Evolutionary conservation across 495 filamentous ascomycete genomes (phyloP), one percentile per base, ranked within the genome.

Genomic region (Parathielavia hyrcaniae): DNA sequence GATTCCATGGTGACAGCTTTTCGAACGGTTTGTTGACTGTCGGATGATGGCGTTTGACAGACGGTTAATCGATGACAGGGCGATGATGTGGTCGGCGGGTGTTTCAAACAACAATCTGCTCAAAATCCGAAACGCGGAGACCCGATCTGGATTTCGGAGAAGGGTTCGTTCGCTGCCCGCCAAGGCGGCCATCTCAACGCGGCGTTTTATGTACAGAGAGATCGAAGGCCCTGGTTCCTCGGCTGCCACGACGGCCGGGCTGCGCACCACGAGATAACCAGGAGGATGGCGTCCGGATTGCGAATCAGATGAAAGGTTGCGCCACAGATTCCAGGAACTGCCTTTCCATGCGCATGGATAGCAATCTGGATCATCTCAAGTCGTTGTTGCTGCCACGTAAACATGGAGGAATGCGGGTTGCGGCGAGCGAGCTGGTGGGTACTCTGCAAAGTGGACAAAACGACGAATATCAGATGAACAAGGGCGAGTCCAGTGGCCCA

Each of bases 281-380:
- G 11, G 5, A 50, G 43, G 44, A 38, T 16, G 40, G 11, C 51
- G 19, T 23, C 32, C 35, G 22, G 32, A 23, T 9, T 39, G 47
- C 48, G 53, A 40, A 61, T 62, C 50, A 26, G 54, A 43, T 58
- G 55, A 40, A 55, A 38, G 36, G 41, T 23, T 54, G n/a, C 13
- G 13, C n/a, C 45, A n/a, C 20, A 1, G 23, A 32, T 58, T 53
- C 58, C 58, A 49, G 58, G 55, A 55, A 55, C 19, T 8, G 26
- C 40, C 46, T 40, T 58, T 55, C 60, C 54, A 58, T 23, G 17
- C n/a, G 47, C 43, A 62, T 58, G 48, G 55, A 54, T 34, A 30
- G 26, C 44, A 53, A 53, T 50, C 10, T 34, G 45, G 57, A 55
- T 44, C 17, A 61, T 46, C 14, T 52, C n/a, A 23, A 48, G 38